phyloP scores from a whole-genome alignment of 1,284 basidiomycete species.

The Marasmius fiardii region DNA sequence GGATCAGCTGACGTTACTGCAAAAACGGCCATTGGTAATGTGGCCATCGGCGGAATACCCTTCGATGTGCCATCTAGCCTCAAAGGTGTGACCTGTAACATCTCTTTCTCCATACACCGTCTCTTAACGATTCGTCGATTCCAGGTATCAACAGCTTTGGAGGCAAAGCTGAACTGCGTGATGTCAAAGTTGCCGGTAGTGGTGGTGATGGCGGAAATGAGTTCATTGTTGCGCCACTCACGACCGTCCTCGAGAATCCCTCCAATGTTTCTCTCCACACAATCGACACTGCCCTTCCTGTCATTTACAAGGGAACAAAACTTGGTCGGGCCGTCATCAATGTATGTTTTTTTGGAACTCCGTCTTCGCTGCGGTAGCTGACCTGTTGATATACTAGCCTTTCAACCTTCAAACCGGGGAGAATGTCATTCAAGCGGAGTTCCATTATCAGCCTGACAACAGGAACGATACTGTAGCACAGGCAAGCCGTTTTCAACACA shows the following conservation, averaged over 20 bases:
- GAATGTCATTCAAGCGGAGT: slow-evolving; percentile 54
- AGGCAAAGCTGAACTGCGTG: slow-evolving; percentile 42
- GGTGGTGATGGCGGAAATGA: slow-evolving; percentile 54
- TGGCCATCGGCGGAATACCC: slow-evolving; percentile 63
- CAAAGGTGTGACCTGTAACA: slow-evolving; percentile 34
- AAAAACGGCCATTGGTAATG: slow-evolving; percentile 62
- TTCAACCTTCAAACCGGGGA: slow-evolving; percentile 60
- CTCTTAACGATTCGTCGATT: neutral
- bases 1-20: slow-evolving; percentile 64
- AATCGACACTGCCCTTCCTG: slow-evolving; percentile 55
- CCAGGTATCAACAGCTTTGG: slow-evolving; percentile 54
- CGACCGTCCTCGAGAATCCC: slow-evolving; percentile 57
- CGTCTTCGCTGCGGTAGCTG: neutral
- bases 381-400: slow-evolving; percentile 28
- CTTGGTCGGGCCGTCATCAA: slow-evolving; percentile 57
- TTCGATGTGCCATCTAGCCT: slow-evolving; percentile 58
- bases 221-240: slow-evolving; percentile 53
- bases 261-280: slow-evolving; percentile 69
- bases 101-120: neutral
- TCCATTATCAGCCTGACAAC: slow-evolving; percentile 65
- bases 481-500: slow-evolving; percentile 20
- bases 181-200: slow-evolving; percentile 58
- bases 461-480: slow-evolving; percentile 66
- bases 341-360: slow-evolving; percentile 34
- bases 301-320: slow-evolving; percentile 51